phyloP scores from a whole-genome alignment of 1,284 basidiomycete genomes.

The Leccinum variabile region DNA sequence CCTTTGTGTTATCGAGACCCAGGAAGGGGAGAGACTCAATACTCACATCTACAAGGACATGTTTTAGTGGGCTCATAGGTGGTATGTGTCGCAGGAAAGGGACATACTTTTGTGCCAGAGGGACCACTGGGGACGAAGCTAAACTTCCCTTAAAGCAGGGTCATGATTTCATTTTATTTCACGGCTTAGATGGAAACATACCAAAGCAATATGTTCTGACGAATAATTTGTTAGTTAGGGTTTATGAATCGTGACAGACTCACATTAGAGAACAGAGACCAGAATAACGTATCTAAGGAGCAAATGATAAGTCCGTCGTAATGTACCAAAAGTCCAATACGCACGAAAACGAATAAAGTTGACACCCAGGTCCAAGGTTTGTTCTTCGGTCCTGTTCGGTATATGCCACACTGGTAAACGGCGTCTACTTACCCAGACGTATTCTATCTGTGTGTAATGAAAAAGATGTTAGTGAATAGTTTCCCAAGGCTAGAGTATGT shows the following conservation, averaged over 20 bases:
- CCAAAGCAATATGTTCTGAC: constrained; percentile 1
- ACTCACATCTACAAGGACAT: too few relatives aligned
- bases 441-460: constrained; percentile 6
- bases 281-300: neutral
- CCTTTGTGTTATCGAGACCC: too few relatives aligned
- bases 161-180: too few relatives aligned
- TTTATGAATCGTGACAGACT: neutral
- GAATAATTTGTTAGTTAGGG: neutral
- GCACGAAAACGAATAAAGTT: constrained; percentile 5
- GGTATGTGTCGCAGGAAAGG: too few relatives aligned
- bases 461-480: neutral
- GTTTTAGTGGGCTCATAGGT: too few relatives aligned
- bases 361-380: constrained; percentile 15
- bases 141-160: too few relatives aligned
- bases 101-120: too few relatives aligned
- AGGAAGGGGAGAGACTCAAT: too few relatives aligned
- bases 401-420: neutral
- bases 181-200: neutral
- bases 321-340: neutral
- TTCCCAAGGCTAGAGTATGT: neutral
- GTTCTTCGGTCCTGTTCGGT: constrained; percentile 1
- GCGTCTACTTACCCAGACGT: constrained; percentile 7
- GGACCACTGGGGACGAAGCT: too few relatives aligned
- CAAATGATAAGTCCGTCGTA: neutral
- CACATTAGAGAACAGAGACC: neutral